Base-by-base conservation (phyloP, 2,329 filamentous ascomycete species). In the Capronia coronata region DNA sequence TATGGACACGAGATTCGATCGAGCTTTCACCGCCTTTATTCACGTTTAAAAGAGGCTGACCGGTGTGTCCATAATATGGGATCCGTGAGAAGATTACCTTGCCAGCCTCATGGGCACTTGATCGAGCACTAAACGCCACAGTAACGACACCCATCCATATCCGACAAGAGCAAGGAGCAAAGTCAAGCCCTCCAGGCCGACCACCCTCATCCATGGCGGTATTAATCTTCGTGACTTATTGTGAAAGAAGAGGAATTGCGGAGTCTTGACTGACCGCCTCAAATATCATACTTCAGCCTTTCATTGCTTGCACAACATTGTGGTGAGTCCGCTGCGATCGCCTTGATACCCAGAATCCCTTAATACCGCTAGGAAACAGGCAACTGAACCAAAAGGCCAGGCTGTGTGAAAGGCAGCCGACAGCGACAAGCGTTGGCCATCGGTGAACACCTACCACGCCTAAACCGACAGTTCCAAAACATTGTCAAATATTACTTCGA, bases 401-500 rank as follows among this genome's bases (percentile, higher is more conserved):
- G 11, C 30, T 14, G 30, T 39, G 18, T 21, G 35, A 39, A 19
- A 19, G 14, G 3, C 13, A 3, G 6, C 7, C 21, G 18, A 11
- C 21, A 5, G 18, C 37, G 13, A 39, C 37, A 8, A 11, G 37
- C 18, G 13, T 39, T 39, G 6, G 23, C 23, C 10, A 5, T 27
- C 23, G 5, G 5, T 27, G 5, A 10, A 27, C 5, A 10, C 23
- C 23, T 27, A 5, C 23, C 23, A 27, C 22, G 16, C 21, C 18
- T 38, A 37, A 43, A 5, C n/a, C 22, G 16, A 32, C 3, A 29
- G n/a, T 18, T 14, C n/a, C 3, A 22, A 19, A 16, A 19, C 3
- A 18, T 40, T 34, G 13, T 53, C 53, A 53, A 25, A 51, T 42
- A 50, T 52, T 53, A 46, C 53, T 53, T 34, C 43, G 46, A 25